These are phyloP conservation scores for Coelastrella sp. DNA, from an alignment of 139 green algal species.

Conservation along the genomic window DNA sequence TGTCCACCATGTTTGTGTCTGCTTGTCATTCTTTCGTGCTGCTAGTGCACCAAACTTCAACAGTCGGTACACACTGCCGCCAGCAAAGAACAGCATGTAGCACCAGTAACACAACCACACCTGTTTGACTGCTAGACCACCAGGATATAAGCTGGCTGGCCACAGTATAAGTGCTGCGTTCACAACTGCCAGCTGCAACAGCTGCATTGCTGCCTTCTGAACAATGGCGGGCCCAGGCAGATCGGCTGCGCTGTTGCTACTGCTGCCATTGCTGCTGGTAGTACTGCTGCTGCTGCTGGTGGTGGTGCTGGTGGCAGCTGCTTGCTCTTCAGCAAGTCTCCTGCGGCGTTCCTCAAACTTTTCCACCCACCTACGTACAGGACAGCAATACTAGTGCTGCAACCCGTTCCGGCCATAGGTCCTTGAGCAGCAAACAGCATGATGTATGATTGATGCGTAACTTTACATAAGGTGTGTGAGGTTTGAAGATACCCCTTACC, in stretches of 20 bases:
- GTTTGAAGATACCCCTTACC: no score
- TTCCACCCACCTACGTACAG: slow-evolving; percentile 33
- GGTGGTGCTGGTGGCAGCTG: not conserved
- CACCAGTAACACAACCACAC: slow-evolving; percentile 47
- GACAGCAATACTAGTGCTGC: not conserved
- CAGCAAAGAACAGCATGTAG: slow-evolving; percentile 72
- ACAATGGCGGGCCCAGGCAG: not conserved
- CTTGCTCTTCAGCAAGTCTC: slow-evolving; percentile 35
- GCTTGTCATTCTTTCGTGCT: slow-evolving; percentile 45
- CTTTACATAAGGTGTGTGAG: no score
- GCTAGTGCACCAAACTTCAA: slow-evolving; percentile 56
- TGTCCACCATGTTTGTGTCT: slow-evolving; percentile 40
- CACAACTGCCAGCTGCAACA: slow-evolving; percentile 48
- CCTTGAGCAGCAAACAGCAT: not conserved
- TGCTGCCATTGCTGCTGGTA: slow-evolving; percentile 33
- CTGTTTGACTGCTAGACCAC: slow-evolving; percentile 36
- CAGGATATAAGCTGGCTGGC: slow-evolving; percentile 40
- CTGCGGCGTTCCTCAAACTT: slow-evolving; percentile 51
- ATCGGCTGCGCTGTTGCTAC: not conserved
- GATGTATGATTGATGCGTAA: not conserved
- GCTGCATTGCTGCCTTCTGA: slow-evolving; percentile 24
- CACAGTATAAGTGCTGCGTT: slow-evolving; percentile 52
- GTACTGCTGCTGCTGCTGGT: slow-evolving; percentile 34
- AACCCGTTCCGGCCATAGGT: not conserved
- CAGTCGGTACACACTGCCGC: slow-evolving; percentile 58